A percentile compares a stretch with the other conserved stretches of the same genome.
Evolutionary conservation across 139 green algal species (phyloP).

Genomic region (Tetratostichococcus sp.): DNA sequence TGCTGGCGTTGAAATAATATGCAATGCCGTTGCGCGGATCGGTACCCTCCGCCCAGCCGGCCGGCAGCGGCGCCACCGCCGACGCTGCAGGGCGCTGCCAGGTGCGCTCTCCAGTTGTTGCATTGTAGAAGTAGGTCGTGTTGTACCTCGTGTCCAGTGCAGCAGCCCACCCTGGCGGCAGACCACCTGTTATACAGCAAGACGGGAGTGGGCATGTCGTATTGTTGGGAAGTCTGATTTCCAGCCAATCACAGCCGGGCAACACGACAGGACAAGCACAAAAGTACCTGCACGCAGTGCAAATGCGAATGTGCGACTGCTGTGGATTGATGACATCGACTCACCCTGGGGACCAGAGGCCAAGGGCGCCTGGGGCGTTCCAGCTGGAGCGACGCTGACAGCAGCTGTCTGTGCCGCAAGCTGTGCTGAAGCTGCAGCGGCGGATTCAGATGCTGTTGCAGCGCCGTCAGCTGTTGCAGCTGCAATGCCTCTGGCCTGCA

Average conservation of each 20-base stretch:
- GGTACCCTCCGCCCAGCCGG: slow-evolving; percentile 45
- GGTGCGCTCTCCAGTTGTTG: slow-evolving; percentile 51
- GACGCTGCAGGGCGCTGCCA: slow-evolving; percentile 40
- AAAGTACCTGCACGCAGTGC: too few relatives aligned
- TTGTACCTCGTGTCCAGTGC: slow-evolving; percentile 60
- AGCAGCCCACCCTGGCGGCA: slow-evolving; percentile 64
- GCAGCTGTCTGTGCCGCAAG: too few relatives aligned
- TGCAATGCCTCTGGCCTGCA: slow-evolving; percentile 50
- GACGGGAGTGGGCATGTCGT: not conserved
- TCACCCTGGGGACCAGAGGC: too few relatives aligned
- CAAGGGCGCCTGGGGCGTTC: too few relatives aligned
- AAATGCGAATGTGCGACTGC: too few relatives aligned
- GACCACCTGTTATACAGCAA: slow-evolving; percentile 1
- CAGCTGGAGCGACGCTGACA: too few relatives aligned
- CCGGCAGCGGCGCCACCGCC: slow-evolving; percentile 30
- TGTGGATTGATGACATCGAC: too few relatives aligned
- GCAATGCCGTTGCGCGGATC: slow-evolving; percentile 28
- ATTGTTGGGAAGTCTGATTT: too few relatives aligned
- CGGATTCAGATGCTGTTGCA: not conserved
- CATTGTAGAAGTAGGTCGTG: slow-evolving; percentile 61
- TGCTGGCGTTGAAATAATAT: slow-evolving; percentile 31
- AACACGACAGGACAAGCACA: too few relatives aligned
- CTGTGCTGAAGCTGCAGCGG: not conserved
- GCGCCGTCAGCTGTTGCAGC: slow-evolving; percentile 13
- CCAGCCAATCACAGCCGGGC: too few relatives aligned